phyloP scores from a whole-genome alignment of 2,329 filamentous ascomycete genomes.

The Aspergillus japonicus region DNA sequence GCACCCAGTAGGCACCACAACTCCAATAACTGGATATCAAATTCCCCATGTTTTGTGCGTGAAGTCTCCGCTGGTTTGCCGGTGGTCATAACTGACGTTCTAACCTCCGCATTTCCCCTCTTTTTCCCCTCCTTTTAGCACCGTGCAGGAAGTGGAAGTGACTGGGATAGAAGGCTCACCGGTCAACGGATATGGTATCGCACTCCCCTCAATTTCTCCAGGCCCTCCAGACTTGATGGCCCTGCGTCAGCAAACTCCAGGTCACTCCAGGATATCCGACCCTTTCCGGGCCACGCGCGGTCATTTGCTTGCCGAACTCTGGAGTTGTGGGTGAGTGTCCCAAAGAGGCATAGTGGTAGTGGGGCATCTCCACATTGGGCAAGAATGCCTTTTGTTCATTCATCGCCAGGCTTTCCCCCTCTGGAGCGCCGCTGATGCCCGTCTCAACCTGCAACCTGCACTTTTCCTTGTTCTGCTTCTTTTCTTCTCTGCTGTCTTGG shows the following conservation, averaged over 20 bases:
- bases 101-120: slow-evolving; percentile 19
- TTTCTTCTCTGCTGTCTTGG: not conserved
- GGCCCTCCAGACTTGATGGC: slow-evolving; percentile 2
- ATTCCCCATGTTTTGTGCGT: not conserved
- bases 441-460: not conserved
- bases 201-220: slow-evolving; percentile 13
- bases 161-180: slow-evolving; percentile 11
- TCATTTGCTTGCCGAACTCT: slow-evolving; percentile 11
- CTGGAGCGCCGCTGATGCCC: not conserved
- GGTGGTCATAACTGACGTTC: slow-evolving; percentile 3
- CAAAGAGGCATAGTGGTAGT: not conserved
- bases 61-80: not conserved
- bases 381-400: slow-evolving; percentile 1
- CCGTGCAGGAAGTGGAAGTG: not conserved
- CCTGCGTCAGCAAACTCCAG: not conserved
- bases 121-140: slow-evolving; percentile 6
- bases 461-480: not conserved
- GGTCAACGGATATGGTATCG: slow-evolving; percentile 16
- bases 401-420: not conserved
- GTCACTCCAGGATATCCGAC: slow-evolving; percentile 10
- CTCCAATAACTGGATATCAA: not conserved
- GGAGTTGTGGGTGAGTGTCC: slow-evolving; percentile 1
- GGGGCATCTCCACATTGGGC: slow-evolving; percentile 4
- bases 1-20: not conserved
- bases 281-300: slow-evolving; percentile 1